Evolutionary conservation across 148 eudicot genomes (phyloP).

Genomic region (Fagopyrum tataricum): DNA sequence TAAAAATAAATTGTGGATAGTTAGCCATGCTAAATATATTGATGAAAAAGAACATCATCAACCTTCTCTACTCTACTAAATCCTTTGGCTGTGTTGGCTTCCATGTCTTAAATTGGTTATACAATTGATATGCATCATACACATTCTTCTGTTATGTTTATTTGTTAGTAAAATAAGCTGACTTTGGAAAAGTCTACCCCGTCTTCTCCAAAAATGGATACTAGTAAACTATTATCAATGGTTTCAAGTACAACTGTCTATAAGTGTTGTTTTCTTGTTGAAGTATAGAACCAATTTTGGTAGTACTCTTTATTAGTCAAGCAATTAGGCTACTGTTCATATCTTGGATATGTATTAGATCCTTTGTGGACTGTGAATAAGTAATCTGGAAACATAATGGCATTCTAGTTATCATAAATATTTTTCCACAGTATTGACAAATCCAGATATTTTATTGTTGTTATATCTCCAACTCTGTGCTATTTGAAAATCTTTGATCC

Average conservation of each 20-base stretch:
- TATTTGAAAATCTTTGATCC: not conserved
- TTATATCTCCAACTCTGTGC: not conserved
- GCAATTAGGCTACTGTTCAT: not conserved
- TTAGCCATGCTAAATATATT: not conserved
- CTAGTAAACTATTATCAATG: not conserved
- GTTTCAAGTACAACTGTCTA: not conserved
- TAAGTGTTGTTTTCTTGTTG: not conserved
- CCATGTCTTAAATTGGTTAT: not conserved
- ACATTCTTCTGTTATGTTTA: not conserved
- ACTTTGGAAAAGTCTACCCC: not conserved
- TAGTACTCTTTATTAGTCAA: not conserved
- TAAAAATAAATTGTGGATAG: not conserved
- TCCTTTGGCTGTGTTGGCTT: not conserved
- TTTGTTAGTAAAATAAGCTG: not conserved
- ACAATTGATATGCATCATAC: not conserved
- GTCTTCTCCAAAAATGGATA: not conserved
- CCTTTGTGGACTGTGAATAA: not conserved
- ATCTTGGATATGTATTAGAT: not conserved
- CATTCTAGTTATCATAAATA: not conserved
- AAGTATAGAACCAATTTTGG: not conserved
- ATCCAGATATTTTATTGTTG: not conserved
- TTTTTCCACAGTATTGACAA: not conserved
- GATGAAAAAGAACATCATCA: not conserved
- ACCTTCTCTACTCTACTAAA: not conserved
- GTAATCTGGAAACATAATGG: not conserved